phyloP scores from a whole-genome alignment of 148 eudicot genomes.

The Euryodendron excelsum region DNA sequence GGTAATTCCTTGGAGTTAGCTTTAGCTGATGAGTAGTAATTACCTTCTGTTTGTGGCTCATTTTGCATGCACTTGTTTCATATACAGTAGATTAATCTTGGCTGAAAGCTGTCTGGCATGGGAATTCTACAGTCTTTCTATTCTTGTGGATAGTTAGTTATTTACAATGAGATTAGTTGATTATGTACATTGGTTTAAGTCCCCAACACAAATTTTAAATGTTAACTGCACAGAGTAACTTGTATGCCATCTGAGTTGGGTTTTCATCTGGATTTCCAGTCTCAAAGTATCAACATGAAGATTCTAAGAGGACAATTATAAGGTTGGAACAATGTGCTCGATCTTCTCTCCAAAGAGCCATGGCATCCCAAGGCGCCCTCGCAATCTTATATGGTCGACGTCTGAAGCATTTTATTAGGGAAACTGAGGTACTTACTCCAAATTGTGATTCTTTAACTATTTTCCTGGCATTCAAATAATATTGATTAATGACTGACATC shows the following conservation, averaged over 20 bases:
- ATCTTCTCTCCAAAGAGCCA: slow-evolving; percentile 61
- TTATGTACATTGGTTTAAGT: background rate
- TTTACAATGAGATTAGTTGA: background rate
- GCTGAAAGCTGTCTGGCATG: background rate
- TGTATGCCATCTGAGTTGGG: background rate
- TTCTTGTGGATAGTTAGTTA: background rate
- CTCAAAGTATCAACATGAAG: slow-evolving; percentile 50
- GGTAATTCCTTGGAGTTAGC: slow-evolving; percentile 41
- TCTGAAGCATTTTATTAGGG: slow-evolving; percentile 60
- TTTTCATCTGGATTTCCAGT: slow-evolving; percentile 34
- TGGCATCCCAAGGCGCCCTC: slow-evolving; percentile 63
- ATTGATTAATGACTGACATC: background rate
- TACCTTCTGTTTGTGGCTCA: background rate
- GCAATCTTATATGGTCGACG: slow-evolving; percentile 64
- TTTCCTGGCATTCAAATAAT: slow-evolving; percentile 2
- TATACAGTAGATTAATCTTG: background rate
- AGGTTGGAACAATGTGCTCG: slow-evolving; percentile 66
- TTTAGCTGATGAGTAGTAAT: background rate
- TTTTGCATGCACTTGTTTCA: background rate
- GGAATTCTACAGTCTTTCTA: background rate
- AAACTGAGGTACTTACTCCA: slow-evolving; percentile 52
- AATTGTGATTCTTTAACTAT: slow-evolving; percentile 1
- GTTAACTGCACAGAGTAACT: background rate
- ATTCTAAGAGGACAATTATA: slow-evolving; percentile 53
- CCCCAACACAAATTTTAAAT: background rate